Percentiles rank a stretch among this genome's conserved stretches.
phyloP scores from a whole-genome alignment of 2,329 filamentous ascomycete species.

The Didymella pinodella region DNA sequence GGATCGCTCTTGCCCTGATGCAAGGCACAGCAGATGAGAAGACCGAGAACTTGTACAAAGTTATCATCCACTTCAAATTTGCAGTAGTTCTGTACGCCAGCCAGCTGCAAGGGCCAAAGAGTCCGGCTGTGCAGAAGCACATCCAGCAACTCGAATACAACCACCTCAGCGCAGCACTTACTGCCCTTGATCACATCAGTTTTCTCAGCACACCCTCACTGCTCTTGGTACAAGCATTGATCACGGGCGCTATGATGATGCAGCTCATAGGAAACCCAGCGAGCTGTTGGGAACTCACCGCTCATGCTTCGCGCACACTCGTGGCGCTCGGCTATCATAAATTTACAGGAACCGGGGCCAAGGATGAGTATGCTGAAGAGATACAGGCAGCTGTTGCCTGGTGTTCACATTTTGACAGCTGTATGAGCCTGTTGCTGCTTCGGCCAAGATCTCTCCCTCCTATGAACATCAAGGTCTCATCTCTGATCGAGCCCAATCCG shows the following conservation, averaged over 20 bases:
- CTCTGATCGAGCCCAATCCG: slow-evolving; percentile 35
- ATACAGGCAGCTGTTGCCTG: slow-evolving; percentile 41
- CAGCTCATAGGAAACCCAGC: slow-evolving; percentile 46
- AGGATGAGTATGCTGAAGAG: slow-evolving; percentile 35
- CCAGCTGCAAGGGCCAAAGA: slow-evolving; percentile 36
- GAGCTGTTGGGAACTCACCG: slow-evolving; percentile 43
- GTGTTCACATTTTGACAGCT: slow-evolving; percentile 44
- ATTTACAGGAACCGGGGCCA: slow-evolving; percentile 24
- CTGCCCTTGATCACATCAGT: slow-evolving; percentile 40
- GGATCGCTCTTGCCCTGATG: slow-evolving; percentile 41
- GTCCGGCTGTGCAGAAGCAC: slow-evolving; percentile 33
- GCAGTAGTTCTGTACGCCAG: slow-evolving; percentile 36
- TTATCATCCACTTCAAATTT: slow-evolving; percentile 45
- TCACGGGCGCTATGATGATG: slow-evolving; percentile 45
- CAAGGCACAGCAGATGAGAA: slow-evolving; percentile 40
- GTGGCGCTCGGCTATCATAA: slow-evolving; percentile 45
- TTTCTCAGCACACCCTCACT: slow-evolving; percentile 40
- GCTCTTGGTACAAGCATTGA: slow-evolving; percentile 40
- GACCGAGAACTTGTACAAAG: slow-evolving; percentile 41
- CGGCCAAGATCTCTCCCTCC: slow-evolving; percentile 42
- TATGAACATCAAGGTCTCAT: slow-evolving; percentile 35
- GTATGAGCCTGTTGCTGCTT: slow-evolving; percentile 42
- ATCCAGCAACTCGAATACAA: slow-evolving; percentile 39
- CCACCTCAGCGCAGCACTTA: slow-evolving; percentile 42
- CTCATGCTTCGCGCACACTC: slow-evolving; percentile 43